phyloP scores from a whole-genome alignment of 2,329 filamentous ascomycete genomes.

The Fusarium denticulatum region DNA sequence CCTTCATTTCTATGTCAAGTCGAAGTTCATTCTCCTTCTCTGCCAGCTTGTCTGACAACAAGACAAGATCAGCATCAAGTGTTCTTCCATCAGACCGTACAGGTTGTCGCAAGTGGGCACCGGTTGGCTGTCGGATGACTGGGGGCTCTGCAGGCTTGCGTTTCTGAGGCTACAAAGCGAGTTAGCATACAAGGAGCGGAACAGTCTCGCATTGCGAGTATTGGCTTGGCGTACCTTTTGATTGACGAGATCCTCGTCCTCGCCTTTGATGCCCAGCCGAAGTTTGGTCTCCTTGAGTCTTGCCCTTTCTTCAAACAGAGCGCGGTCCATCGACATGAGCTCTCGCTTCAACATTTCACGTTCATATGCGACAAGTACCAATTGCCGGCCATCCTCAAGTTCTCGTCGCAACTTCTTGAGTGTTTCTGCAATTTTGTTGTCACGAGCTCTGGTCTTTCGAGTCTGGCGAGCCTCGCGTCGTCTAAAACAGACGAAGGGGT shows the following conservation, averaged over 20 bases:
- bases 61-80: conserved; percentile 80
- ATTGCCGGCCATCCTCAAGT: conserved; percentile 85
- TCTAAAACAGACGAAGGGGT: conserved; percentile 98
- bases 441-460: conserved; percentile 91
- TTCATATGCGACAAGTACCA: conserved; percentile 80
- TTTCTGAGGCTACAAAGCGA: conserved; percentile 70
- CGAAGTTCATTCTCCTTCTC: conserved; percentile 86
- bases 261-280: conserved; percentile 86
- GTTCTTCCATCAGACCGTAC: conserved; percentile 75
- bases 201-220: conserved; percentile 39
- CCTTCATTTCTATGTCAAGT: conserved; percentile 84
- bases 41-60: conserved; percentile 78
- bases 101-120: conserved; percentile 74
- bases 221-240: conserved; percentile 75
- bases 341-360: conserved; percentile 85
- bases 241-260: conserved; percentile 94
- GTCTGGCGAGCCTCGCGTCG: conserved; percentile 93
- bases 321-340: conserved; percentile 76
- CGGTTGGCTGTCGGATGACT: conserved; percentile 68
- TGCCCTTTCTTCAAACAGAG: conserved; percentile 83
- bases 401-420: conserved; percentile 90
- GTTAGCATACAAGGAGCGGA: conserved; percentile 47
- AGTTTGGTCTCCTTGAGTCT: conserved; percentile 89
- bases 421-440: conserved; percentile 94
- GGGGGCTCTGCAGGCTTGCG: conserved; percentile 71